These are phyloP conservation scores for Aureobasidium sp. DNA, from an alignment of 2,329 filamentous ascomycete genomes.

Conservation along the genomic window DNA sequence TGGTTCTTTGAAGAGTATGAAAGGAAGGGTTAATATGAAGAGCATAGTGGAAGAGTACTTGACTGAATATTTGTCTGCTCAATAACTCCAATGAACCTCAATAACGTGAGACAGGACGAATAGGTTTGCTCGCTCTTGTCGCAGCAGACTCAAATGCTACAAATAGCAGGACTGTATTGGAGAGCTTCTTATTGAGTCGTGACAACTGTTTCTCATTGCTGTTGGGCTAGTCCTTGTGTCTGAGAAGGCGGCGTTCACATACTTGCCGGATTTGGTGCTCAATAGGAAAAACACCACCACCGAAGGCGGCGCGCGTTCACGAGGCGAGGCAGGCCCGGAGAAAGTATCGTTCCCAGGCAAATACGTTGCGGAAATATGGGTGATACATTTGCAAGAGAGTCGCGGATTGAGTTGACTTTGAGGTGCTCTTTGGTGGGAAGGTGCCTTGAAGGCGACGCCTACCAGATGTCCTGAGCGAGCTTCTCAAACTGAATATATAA, in stretches of 20 bases:
- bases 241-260: not conserved
- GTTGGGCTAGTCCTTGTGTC: not conserved
- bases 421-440: too few species aligned
- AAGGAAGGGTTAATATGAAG: not conserved
- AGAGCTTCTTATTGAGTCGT: not conserved
- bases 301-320: not conserved
- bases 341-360: not conserved
- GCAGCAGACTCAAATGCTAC: not conserved
- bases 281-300: slow-evolving; percentile 10
- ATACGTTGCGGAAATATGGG: too few species aligned
- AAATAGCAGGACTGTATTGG: not conserved
- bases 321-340: too few species aligned
- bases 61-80: not conserved
- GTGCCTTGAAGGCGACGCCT: too few species aligned
- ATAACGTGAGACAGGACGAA: slow-evolving; percentile 3
- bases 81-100: not conserved
- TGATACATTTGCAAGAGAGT: too few species aligned
- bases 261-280: slow-evolving; percentile 14
- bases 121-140: not conserved
- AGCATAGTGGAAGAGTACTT: not conserved
- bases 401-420: too few species aligned
- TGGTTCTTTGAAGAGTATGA: not conserved
- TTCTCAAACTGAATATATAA: too few species aligned
- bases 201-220: not conserved
- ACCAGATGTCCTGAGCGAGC: too few species aligned